phyloP scores from a whole-genome alignment of 2,329 filamentous ascomycete genomes.

The Ophiognomonia clavigignenti-juglandacearum region DNA sequence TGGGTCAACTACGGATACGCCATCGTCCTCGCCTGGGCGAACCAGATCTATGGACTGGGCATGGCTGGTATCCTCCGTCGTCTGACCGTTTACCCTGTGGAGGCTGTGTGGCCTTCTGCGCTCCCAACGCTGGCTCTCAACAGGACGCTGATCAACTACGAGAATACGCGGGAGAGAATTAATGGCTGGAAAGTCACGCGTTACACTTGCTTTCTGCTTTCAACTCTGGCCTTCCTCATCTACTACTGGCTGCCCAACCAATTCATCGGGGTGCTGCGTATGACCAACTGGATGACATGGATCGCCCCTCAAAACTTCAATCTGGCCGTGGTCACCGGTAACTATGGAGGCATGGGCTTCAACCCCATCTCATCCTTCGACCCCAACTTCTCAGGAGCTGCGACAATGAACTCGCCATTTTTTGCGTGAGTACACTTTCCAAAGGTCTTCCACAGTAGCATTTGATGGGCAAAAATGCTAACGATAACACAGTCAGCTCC shows the following conservation, averaged over 20 bases:
- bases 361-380: slow-evolving; percentile 36
- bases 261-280: neutral
- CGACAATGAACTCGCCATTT: slow-evolving; percentile 2
- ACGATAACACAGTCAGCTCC: neutral
- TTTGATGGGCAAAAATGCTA: neutral
- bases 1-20: slow-evolving; percentile 27
- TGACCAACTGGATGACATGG: slow-evolving; percentile 13
- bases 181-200: slow-evolving; percentile 12
- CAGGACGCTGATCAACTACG: slow-evolving; percentile 23
- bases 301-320: slow-evolving; percentile 11
- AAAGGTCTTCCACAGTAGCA: neutral
- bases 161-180: slow-evolving; percentile 5
- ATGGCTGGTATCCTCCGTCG: slow-evolving; percentile 29
- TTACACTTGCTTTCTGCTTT: slow-evolving; percentile 6
- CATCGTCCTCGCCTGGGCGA: slow-evolving; percentile 26
- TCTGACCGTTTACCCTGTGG: slow-evolving; percentile 30
- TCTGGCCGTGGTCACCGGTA: slow-evolving; percentile 27
- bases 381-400: slow-evolving; percentile 17
- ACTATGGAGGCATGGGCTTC: slow-evolving; percentile 29
- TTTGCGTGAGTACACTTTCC: neutral
- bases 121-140: slow-evolving; percentile 31
- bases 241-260: slow-evolving; percentile 14
- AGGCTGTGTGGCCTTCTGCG: slow-evolving; percentile 28
- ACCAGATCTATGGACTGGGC: slow-evolving; percentile 29
- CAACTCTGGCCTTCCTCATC: neutral